Evolutionary conservation across 257 asterid genomes (phyloP).

Genomic region (Thymus quinquecostatus): DNA sequence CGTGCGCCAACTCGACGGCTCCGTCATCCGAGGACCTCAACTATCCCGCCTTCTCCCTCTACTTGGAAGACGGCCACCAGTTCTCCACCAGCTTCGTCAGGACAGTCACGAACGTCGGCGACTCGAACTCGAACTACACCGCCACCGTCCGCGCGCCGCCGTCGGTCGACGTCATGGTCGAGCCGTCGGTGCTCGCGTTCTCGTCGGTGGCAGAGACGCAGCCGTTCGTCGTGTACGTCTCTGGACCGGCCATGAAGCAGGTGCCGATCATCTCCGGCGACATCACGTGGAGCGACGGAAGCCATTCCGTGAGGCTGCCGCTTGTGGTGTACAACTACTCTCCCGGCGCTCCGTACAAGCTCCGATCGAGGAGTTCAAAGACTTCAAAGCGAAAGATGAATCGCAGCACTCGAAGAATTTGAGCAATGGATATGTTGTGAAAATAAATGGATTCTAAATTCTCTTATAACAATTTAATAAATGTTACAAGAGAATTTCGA

Average conservation of each 20-base stretch:
- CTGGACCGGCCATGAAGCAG: constrained; percentile 48
- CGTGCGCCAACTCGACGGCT: constrained; percentile 20
- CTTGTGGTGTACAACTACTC: constrained; percentile 44
- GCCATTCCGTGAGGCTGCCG: constrained; percentile 50
- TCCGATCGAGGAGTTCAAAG: not conserved
- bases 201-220: constrained; percentile 45
- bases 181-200: constrained; percentile 49
- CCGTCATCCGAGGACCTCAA: constrained; percentile 29
- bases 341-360: constrained; percentile 34
- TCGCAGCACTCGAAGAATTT: not conserved
- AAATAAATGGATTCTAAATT: too few species aligned
- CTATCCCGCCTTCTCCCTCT: constrained; percentile 54
- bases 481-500: too few species aligned
- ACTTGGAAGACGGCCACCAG: constrained; percentile 42
- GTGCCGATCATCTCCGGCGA: constrained; percentile 52
- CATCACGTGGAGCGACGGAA: constrained; percentile 47
- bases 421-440: not conserved
- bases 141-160: constrained; percentile 34
- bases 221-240: constrained; percentile 43
- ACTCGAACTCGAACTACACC: constrained; percentile 42
- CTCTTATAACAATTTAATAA: too few species aligned
- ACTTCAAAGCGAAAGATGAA: not conserved
- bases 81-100: constrained; percentile 40
- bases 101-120: constrained; percentile 48
- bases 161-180: constrained; percentile 29